Percentiles rank a stretch among this genome's conserved stretches.
Conservation (phyloP, 768 basidiomycete species). For the Leucosporidium scottii region DNA sequence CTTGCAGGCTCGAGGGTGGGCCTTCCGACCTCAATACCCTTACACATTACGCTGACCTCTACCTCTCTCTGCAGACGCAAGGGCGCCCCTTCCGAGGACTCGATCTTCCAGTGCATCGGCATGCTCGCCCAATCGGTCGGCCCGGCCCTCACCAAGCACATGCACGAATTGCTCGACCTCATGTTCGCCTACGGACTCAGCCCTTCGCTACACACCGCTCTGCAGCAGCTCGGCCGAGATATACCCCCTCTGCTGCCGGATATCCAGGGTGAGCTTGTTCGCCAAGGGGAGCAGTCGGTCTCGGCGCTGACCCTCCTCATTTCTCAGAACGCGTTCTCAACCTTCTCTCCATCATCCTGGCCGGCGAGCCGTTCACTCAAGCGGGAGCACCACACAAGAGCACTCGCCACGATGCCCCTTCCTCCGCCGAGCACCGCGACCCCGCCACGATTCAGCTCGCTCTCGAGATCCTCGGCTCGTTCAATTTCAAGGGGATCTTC, state of each 20-base stretch:
- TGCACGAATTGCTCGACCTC: constrained; percentile 92
- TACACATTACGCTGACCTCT: too few relatives aligned
- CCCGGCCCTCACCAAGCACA: constrained; percentile 84
- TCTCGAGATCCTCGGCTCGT: constrained; percentile 73
- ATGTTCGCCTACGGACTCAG: constrained; percentile 94
- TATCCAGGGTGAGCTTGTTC: constrained; percentile 63
- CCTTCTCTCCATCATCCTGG: constrained; percentile 68
- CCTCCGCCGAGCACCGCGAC: constrained; percentile 44
- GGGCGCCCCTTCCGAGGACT: constrained; percentile 70
- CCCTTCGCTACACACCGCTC: constrained; percentile 74
- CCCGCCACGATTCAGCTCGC: constrained; percentile 56
- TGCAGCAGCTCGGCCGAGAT: constrained; percentile 72
- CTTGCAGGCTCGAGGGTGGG: constrained; percentile 77
- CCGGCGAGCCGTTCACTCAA: constrained; percentile 76
- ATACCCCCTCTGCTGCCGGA: constrained; percentile 85
- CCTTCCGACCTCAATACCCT: too few relatives aligned
- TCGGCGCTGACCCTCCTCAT: not conserved
- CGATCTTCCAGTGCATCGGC: constrained; percentile 94
- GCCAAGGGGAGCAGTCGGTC: not conserved
- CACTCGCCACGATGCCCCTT: constrained; percentile 35
- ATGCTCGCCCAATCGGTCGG: constrained; percentile 94
- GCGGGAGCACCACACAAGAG: constrained; percentile 67
- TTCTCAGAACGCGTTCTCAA: constrained; percentile 76
- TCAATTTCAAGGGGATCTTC: constrained; percentile 80
- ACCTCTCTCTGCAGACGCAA: too few relatives aligned